Conservation (phyloP, 2,329 filamentous ascomycete species). For the Fusarium chaquense region DNA sequence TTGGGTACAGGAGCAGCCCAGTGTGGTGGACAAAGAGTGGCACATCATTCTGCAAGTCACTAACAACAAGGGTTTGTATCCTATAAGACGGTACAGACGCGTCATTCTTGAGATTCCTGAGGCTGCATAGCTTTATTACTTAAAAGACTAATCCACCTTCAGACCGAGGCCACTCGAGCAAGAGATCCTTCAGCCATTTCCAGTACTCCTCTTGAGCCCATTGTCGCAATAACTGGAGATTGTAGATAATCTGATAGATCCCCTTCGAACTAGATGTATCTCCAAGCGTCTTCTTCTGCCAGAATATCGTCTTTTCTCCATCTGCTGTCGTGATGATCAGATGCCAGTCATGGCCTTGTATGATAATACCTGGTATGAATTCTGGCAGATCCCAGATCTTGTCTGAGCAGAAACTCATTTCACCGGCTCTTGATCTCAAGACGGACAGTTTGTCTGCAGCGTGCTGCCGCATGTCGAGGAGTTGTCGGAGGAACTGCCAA, state of each 20-base stretch:
- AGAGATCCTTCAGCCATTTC: conserved; percentile 6
- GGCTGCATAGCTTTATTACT: not conserved
- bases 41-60: conserved; percentile 22
- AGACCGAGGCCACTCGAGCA: not conserved
- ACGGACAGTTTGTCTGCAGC: not conserved
- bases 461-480: not conserved
- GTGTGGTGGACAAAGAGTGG: conserved; percentile 14
- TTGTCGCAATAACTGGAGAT: not conserved
- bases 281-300: conserved; percentile 15
- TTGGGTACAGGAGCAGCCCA: conserved; percentile 12
- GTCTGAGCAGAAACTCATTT: not conserved
- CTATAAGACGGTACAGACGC: conserved; percentile 1
- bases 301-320: conserved; percentile 13
- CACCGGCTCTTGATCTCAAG: not conserved
- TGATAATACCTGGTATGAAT: conserved; percentile 9
- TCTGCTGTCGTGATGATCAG: conserved; percentile 4
- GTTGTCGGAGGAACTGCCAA: conserved; percentile 17
- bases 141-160: not conserved
- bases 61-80: conserved; percentile 13
- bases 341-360: conserved; percentile 21
- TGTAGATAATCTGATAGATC: conserved; percentile 11
- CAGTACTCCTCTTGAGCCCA: conserved; percentile 12
- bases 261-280: conserved; percentile 13
- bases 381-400: conserved; percentile 4
- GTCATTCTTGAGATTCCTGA: conserved; percentile 2